Evolutionary conservation across 495 filamentous ascomycete species (phyloP).

Genomic region (Amniculicola lignicola): DNA sequence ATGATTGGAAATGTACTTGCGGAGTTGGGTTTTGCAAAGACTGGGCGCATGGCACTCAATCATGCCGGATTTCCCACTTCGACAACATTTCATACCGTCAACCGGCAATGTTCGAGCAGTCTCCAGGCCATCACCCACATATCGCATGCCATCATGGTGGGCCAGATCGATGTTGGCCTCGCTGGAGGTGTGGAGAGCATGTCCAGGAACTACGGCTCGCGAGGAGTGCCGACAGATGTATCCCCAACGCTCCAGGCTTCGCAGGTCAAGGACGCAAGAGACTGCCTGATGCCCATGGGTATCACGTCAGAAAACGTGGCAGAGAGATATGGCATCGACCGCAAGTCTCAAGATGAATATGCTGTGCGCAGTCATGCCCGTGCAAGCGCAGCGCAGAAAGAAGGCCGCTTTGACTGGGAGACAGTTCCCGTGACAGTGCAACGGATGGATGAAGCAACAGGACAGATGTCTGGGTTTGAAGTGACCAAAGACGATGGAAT

Average conservation of each 20-base stretch:
- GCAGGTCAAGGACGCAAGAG: constrained; percentile 27
- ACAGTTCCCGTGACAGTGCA: constrained; percentile 30
- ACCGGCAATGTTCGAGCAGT: constrained; percentile 65
- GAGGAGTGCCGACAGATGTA: constrained; percentile 27
- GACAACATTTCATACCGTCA: constrained; percentile 73
- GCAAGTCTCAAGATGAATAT: constrained; percentile 33
- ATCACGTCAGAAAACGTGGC: constrained; percentile 35
- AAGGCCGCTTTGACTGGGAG: constrained; percentile 34
- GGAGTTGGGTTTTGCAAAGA: constrained; percentile 33
- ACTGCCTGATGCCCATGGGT: constrained; percentile 35
- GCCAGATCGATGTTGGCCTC: constrained; percentile 66
- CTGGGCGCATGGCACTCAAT: constrained; percentile 68
- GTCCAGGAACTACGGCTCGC: constrained; percentile 29
- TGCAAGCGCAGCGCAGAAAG: constrained; percentile 30
- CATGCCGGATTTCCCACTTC: constrained; percentile 66
- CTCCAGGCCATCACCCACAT: constrained; percentile 68
- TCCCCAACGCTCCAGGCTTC: constrained; percentile 21
- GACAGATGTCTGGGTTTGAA: constrained; percentile 20
- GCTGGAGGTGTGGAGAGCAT: constrained; percentile 64
- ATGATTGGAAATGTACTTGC: constrained; percentile 34
- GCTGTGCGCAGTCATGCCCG: constrained; percentile 29
- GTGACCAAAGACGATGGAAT: constrained; percentile 35
- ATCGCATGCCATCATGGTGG: constrained; percentile 63
- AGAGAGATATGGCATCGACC: constrained; percentile 26
- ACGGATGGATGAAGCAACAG: constrained; percentile 21